phyloP scores from a whole-genome alignment of 176 grass and related monocot genomes.

The Avena sativa region DNA sequence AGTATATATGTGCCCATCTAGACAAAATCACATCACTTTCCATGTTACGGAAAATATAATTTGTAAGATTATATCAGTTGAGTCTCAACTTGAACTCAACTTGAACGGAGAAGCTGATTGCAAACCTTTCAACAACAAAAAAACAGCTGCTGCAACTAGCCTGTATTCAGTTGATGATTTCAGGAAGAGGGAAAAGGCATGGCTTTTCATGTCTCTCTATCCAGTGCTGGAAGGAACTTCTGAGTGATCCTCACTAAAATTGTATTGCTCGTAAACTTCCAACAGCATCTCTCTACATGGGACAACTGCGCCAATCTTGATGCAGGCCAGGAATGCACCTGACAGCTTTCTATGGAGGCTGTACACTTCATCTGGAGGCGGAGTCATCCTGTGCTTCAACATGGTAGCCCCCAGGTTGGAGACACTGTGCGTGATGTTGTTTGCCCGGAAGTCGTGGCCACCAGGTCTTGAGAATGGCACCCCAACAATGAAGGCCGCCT shows the following conservation, averaged over 20 bases:
- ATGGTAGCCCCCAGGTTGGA: slow-evolving; percentile 91
- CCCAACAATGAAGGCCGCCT: slow-evolving; percentile 84
- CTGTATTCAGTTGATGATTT: slow-evolving; percentile 24
- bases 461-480: slow-evolving; percentile 80
- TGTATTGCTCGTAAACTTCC: slow-evolving; percentile 65
- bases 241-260: slow-evolving; percentile 48
- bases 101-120: neutral
- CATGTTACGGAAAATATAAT: neutral
- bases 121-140: slow-evolving; percentile 54
- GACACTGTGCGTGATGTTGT: slow-evolving; percentile 83
- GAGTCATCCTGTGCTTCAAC: slow-evolving; percentile 88
- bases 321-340: slow-evolving; percentile 90
- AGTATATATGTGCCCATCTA: slow-evolving; percentile 4
- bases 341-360: slow-evolving; percentile 95
- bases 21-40: slow-evolving; percentile 14
- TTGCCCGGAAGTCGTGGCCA: slow-evolving; percentile 66
- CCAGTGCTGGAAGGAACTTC: slow-evolving; percentile 54
- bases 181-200: neutral
- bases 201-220: slow-evolving; percentile 34
- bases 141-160: slow-evolving; percentile 38
- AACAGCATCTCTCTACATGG: slow-evolving; percentile 86
- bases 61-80: slow-evolving; percentile 12
- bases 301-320: slow-evolving; percentile 87
- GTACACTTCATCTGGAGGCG: slow-evolving; percentile 91
- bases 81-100: too few relatives aligned